Conservation (phyloP, 768 basidiomycete genomes). For the Pleurotus tuber-regium region DNA sequence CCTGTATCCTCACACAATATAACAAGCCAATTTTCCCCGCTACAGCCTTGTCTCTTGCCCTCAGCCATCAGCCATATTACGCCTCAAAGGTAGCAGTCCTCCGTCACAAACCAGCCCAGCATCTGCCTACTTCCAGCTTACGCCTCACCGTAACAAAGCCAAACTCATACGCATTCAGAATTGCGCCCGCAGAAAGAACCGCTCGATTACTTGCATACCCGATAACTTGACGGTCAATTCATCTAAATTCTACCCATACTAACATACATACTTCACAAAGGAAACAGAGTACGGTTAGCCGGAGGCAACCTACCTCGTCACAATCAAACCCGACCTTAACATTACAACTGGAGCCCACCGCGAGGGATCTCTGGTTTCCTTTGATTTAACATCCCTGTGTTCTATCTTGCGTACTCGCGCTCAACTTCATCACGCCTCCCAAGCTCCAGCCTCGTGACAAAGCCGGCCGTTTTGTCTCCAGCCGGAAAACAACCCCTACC, state of each 20-base stretch:
- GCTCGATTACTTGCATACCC: no score
- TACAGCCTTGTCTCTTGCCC: background rate
- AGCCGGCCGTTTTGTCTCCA: background rate
- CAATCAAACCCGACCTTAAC: background rate
- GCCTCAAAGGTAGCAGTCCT: background rate
- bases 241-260: background rate
- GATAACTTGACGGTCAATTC: no score
- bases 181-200: no score
- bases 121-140: background rate
- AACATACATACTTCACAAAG: background rate
- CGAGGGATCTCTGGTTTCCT: conserved; percentile 1
- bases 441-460: background rate
- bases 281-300: background rate
- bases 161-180: no score
- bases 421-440: background rate
- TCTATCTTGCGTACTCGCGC: background rate
- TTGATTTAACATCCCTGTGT: background rate
- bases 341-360: conserved; percentile 8
- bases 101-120: background rate
- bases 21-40: background rate
- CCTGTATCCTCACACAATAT: background rate
- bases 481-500: background rate
- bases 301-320: background rate
- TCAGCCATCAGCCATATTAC: background rate
- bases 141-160: no score